Evolutionary conservation across 495 filamentous ascomycete genomes (phyloP), one percentile per base, ranked within the genome.

Genomic region (Immersiella caudata): DNA sequence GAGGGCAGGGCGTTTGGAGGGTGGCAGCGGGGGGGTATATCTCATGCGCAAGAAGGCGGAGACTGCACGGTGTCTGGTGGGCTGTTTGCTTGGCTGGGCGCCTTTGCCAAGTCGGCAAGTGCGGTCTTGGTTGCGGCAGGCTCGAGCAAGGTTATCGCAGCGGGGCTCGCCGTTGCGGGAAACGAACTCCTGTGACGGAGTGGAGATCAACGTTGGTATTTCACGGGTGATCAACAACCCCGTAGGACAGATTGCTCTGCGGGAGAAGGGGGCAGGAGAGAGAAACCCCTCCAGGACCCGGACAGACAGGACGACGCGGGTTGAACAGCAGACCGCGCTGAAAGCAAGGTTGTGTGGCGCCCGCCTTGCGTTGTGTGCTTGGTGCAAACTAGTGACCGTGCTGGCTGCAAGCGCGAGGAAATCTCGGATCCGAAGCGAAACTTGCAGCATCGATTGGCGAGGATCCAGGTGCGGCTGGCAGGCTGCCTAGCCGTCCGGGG

Each of bases 91-190:
- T 62, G 35, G 40, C 49, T 65, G 62, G n/a, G 62, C 62, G 20
- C 22, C 8, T 26, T 24, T 50, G 62, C 63, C 63, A 65, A 65
- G 63, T 58, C 63, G 63, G 63, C 63, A 65, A 22, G 51, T 58
- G 51, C 26, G 57, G 57, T 25, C 40, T 33, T 22, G n/a, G n/a
- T n/a, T n/a, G n/a, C 22, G 33, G 60, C 60, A 49, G 60, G 36
- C 40, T 25, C 18, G 21, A 46, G 36, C 33, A 46, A 50, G 60
- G 60, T 46, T 21, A 24, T 16, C 22, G n/a, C 60, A n/a, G n/a
- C 18, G 29, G 20, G 40, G 59, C 20, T 6, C 11, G 12, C n/a
- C n/a, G 33, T 36, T 5, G 33, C 6, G 5, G 5, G 33, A 36
- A 5, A 18, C 18, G 35, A 46, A 21, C 35, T 16, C 59, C 26